Evolutionary conservation across 2,329 filamentous ascomycete species (phyloP).

Genomic region (Albophoma yamanashiensis): DNA sequence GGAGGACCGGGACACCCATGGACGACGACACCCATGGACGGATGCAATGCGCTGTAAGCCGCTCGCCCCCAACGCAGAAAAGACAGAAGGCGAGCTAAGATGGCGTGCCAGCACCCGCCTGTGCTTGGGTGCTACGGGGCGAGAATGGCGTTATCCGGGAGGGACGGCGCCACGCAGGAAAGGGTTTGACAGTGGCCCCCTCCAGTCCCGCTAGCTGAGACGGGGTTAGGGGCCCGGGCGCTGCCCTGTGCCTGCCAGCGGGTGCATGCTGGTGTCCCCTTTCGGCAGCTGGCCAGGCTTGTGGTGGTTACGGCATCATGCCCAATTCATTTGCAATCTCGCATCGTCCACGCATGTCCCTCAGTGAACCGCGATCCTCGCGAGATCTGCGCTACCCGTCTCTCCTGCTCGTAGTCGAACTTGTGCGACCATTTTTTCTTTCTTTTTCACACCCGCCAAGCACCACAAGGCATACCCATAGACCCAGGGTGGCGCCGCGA

Average conservation of each 20-base stretch:
- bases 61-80: background rate
- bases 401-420: background rate
- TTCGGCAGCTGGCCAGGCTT: background rate
- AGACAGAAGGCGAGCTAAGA: background rate
- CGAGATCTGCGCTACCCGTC: background rate
- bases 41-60: no score
- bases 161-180: background rate
- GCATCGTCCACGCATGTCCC: no score
- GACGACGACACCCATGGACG: background rate
- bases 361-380: background rate
- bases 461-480: background rate
- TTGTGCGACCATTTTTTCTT: no score
- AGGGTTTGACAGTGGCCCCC: background rate
- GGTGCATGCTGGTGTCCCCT: no score
- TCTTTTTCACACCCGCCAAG: background rate
- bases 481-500: background rate
- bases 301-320: background rate
- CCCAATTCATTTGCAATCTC: background rate
- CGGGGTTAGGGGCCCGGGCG: background rate
- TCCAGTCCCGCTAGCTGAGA: background rate
- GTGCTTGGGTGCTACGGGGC: slow-evolving; percentile 22
- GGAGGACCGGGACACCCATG: background rate
- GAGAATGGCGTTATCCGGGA: slow-evolving; percentile 25
- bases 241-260: background rate
- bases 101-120: background rate